Conservation (phyloP, 139 green algal genomes). For the Chlamydomonas sphaeroides region DNA sequence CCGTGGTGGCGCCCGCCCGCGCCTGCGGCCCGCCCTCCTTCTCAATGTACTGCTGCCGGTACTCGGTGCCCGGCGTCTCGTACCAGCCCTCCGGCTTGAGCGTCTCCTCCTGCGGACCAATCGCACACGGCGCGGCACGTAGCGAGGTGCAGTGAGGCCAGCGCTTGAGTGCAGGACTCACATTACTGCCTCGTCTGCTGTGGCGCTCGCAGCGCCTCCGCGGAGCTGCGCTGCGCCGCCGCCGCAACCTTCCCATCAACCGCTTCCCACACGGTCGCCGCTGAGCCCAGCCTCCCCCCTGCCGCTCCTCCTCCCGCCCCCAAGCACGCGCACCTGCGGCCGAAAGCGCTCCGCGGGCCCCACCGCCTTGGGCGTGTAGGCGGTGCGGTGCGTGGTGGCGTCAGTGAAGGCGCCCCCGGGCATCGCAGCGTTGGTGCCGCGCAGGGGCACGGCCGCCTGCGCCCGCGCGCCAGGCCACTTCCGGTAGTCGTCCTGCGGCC, state of each 20-base stretch:
- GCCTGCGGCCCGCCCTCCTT: constrained; percentile 17
- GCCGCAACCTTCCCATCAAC: too few species aligned
- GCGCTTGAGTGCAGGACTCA: too few species aligned
- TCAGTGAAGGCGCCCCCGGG: constrained; percentile 28
- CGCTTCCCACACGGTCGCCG: too few species aligned
- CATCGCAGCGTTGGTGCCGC: neutral
- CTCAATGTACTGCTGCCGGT: constrained; percentile 3
- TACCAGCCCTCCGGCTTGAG: constrained; percentile 25
- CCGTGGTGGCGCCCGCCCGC: constrained; percentile 1
- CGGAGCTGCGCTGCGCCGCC: too few species aligned
- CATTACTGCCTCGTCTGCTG: too few species aligned
- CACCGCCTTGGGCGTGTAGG: constrained; percentile 30
- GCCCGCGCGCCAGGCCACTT: neutral
- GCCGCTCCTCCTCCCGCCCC: too few species aligned
- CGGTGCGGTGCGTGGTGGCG: constrained; percentile 22
- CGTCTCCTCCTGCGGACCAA: neutral
- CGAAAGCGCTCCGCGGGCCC: neutral
- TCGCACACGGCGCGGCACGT: too few species aligned
- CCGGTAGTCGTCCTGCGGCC: constrained; percentile 16
- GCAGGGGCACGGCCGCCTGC: neutral
- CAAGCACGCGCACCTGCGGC: neutral
- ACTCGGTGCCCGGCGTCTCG: constrained; percentile 25
- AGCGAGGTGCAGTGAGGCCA: too few species aligned
- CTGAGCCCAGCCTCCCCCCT: too few species aligned
- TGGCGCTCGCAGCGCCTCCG: too few species aligned